These are phyloP conservation scores for Pseudohalonectria lignicola DNA, from an alignment of 2,329 filamentous ascomycete species.

Conservation along the genomic window DNA sequence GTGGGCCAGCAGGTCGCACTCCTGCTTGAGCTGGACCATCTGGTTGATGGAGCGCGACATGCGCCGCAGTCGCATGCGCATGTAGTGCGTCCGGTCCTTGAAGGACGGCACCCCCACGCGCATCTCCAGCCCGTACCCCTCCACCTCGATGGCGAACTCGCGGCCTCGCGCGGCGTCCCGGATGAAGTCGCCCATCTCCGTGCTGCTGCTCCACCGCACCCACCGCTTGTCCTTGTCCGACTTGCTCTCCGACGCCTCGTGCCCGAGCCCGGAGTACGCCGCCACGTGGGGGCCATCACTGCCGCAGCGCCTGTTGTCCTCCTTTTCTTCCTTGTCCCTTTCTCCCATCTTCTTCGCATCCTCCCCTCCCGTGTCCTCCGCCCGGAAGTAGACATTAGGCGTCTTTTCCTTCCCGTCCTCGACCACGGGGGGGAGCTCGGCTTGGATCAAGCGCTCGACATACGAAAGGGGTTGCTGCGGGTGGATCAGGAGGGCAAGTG, in stretches of 20 bases:
- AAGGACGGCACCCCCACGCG: slow-evolving; percentile 77
- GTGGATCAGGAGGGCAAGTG: slow-evolving; percentile 74
- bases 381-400: slow-evolving; percentile 68
- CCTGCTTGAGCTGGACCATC: slow-evolving; percentile 64
- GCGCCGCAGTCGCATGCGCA: slow-evolving; percentile 65
- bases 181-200: slow-evolving; percentile 90
- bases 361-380: slow-evolving; percentile 49
- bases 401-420: slow-evolving; percentile 57
- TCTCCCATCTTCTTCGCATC: slow-evolving; percentile 25
- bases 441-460: slow-evolving; percentile 78
- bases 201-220: slow-evolving; percentile 80
- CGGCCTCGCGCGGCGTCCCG: slow-evolving; percentile 75
- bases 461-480: slow-evolving; percentile 88
- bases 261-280: slow-evolving; percentile 60
- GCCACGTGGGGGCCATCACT: slow-evolving; percentile 39
- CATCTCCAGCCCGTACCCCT: slow-evolving; percentile 55
- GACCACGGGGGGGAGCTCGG: slow-evolving; percentile 63
- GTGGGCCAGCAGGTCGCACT: slow-evolving; percentile 72
- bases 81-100: slow-evolving; percentile 80
- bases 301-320: slow-evolving; percentile 9
- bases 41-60: slow-evolving; percentile 57
- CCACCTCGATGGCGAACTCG: slow-evolving; percentile 76
- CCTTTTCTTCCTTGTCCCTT: slow-evolving; percentile 14
- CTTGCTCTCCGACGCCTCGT: slow-evolving; percentile 33
- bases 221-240: slow-evolving; percentile 45